Evolutionary conservation across 2,329 filamentous ascomycete genomes (phyloP).

Genomic region (Penicillium fuscoglaucum): DNA sequence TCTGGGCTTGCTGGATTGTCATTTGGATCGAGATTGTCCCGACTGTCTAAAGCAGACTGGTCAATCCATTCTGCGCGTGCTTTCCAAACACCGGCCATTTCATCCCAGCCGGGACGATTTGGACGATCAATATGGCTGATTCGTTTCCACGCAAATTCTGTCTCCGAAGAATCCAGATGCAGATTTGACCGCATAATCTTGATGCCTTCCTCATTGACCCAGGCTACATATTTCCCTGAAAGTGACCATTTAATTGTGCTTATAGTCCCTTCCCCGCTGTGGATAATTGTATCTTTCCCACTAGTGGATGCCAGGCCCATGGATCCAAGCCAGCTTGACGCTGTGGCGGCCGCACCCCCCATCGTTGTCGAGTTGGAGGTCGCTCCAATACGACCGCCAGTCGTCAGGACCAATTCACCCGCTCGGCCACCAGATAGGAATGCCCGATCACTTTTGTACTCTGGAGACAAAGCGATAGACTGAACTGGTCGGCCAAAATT

Average conservation of each 20-base stretch:
- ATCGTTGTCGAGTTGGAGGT: constrained; percentile 84
- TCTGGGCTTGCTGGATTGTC: constrained; percentile 38
- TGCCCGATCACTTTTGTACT: constrained; percentile 83
- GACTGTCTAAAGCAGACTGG: constrained; percentile 72
- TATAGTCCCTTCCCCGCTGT: constrained; percentile 89
- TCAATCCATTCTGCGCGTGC: constrained; percentile 91
- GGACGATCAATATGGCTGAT: constrained; percentile 91
- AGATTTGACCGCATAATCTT: constrained; percentile 95
- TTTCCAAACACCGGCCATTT: constrained; percentile 96
- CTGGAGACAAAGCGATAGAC: constrained; percentile 88
- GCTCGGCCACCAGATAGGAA: constrained; percentile 90
- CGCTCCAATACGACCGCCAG: constrained; percentile 74
- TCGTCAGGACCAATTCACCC: constrained; percentile 82
- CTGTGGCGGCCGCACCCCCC: constrained; percentile 69
- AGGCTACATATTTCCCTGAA: constrained; percentile 87
- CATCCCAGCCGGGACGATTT: constrained; percentile 83
- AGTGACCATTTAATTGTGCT: constrained; percentile 92
- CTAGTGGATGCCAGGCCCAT: constrained; percentile 77
- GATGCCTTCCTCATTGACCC: constrained; percentile 95
- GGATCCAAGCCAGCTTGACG: constrained; percentile 86
- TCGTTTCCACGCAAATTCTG: constrained; percentile 87
- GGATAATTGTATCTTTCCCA: constrained; percentile 81
- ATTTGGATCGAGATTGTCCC: constrained; percentile 55
- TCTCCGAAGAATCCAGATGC: constrained; percentile 71
- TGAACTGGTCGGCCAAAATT: constrained; percentile 94